Conservation (phyloP, 2,329 filamentous ascomycete species). For the Aspergillus aculeatus region DNA sequence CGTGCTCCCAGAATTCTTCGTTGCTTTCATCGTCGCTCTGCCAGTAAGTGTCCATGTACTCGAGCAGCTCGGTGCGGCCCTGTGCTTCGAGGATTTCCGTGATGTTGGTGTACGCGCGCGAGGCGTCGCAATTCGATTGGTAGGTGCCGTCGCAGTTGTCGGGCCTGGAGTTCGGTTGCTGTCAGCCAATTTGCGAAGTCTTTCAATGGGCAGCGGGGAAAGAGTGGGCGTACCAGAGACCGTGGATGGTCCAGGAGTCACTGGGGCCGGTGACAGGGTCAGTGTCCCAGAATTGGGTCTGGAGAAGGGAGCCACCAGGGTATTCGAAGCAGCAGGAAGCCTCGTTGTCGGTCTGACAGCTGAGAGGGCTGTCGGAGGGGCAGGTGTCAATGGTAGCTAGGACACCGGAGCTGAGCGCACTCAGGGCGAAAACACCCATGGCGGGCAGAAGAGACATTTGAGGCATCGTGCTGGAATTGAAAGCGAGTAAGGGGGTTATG, state of each 20-base stretch:
- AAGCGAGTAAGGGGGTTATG: too few relatives aligned
- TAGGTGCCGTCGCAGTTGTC: constrained; percentile 59
- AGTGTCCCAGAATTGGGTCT: constrained; percentile 63
- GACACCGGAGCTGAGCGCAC: constrained; percentile 21
- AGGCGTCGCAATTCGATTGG: constrained; percentile 55
- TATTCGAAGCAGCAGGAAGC: constrained; percentile 59
- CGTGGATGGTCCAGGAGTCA: constrained; percentile 60
- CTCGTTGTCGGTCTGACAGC: constrained; percentile 54
- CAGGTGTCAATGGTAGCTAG: constrained; percentile 30
- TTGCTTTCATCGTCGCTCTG: constrained; percentile 55
- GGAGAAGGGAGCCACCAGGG: constrained; percentile 57
- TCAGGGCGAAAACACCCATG: constrained; percentile 26
- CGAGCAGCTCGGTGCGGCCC: constrained; percentile 51
- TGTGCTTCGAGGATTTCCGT: constrained; percentile 53
- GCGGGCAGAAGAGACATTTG: constrained; percentile 22
- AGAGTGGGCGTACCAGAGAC: constrained; percentile 47
- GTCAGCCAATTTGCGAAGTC: background rate
- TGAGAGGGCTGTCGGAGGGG: constrained; percentile 45
- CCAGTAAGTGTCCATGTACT: constrained; percentile 63
- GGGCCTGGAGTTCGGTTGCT: constrained; percentile 34
- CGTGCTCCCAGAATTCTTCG: constrained; percentile 66
- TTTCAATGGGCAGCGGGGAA: too few relatives aligned
- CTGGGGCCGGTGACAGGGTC: constrained; percentile 54
- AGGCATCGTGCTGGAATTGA: background rate
- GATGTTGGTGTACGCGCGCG: constrained; percentile 58